A percentile compares a stretch with the other conserved stretches of the same genome.
These are phyloP conservation scores for Metahyphopichia silvanorum DNA, from an alignment of 805 yeast genomes.

Conservation along the genomic window DNA sequence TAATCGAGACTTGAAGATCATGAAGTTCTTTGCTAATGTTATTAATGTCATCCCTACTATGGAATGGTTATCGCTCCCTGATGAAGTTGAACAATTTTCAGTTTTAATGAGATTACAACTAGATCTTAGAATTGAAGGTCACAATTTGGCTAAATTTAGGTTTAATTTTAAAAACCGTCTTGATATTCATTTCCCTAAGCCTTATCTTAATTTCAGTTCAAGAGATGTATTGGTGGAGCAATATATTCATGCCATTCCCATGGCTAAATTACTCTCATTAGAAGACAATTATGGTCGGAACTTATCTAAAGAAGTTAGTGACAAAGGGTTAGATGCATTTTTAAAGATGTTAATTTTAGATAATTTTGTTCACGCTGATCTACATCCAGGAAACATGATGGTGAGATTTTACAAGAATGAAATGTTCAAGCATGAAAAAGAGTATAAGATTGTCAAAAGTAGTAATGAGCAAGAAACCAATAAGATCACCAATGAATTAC, in stretches of 20 bases:
- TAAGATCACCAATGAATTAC: slow-evolving; percentile 40
- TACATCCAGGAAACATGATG: slow-evolving; percentile 95
- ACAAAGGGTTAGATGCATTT: slow-evolving; percentile 86
- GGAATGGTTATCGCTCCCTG: slow-evolving; percentile 97
- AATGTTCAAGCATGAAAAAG: slow-evolving; percentile 37
- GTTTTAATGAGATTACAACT: slow-evolving; percentile 83
- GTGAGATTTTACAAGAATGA: slow-evolving; percentile 61
- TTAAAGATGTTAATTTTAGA: slow-evolving; percentile 89
- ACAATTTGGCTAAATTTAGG: slow-evolving; percentile 70
- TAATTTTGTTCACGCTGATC: slow-evolving; percentile 93
- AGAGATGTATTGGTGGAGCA: slow-evolving; percentile 82
- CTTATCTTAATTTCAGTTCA: slow-evolving; percentile 62
- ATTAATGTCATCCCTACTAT: slow-evolving; percentile 82
- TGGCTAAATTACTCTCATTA: slow-evolving; percentile 62
- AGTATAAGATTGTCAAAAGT: slow-evolving; percentile 39
- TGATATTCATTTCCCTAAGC: slow-evolving; percentile 79
- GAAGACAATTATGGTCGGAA: slow-evolving; percentile 43
- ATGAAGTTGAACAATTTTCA: slow-evolving; percentile 87
- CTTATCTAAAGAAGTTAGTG: slow-evolving; percentile 67
- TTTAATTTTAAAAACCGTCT: slow-evolving; percentile 56
- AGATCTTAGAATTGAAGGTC: slow-evolving; percentile 86
- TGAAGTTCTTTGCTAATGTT: slow-evolving; percentile 72
- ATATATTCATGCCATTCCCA: slow-evolving; percentile 76
- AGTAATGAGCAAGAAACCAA: slow-evolving; percentile 46
- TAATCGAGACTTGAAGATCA: slow-evolving; percentile 76